Percentiles rank a stretch among this genome's conserved stretches.
phyloP scores from a whole-genome alignment of 139 green algal genomes.

The Auxenochlorella pyrenoidosa region DNA sequence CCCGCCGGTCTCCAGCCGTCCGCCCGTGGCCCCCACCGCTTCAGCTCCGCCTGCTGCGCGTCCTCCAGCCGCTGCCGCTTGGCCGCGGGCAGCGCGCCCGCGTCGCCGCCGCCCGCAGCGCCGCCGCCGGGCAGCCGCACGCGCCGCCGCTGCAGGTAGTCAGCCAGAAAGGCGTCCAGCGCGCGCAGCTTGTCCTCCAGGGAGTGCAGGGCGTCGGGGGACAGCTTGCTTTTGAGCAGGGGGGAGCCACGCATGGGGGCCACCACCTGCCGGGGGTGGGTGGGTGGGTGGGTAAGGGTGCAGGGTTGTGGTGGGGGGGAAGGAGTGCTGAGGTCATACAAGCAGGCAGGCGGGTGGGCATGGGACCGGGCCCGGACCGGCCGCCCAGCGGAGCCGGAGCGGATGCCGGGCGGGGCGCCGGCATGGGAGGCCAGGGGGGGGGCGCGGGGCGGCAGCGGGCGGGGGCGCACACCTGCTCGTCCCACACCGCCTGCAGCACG shows the following conservation, averaged over 20 bases:
- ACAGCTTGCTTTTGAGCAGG: slow-evolving; percentile 6
- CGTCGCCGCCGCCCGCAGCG: background rate
- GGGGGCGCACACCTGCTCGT: slow-evolving; percentile 55
- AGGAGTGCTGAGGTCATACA: background rate
- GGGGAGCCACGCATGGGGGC: slow-evolving; percentile 1
- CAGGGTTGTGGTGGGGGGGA: background rate
- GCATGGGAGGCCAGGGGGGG: too few species aligned
- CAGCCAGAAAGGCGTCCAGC: slow-evolving; percentile 68
- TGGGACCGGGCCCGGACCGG: too few species aligned
- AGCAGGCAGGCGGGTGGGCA: background rate
- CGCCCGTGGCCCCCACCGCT: slow-evolving; percentile 59
- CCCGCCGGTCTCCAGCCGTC: too few species aligned
- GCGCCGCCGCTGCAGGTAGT: slow-evolving; percentile 45
- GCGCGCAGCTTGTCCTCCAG: slow-evolving; percentile 66
- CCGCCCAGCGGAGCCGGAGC: too few species aligned
- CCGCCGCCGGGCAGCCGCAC: background rate
- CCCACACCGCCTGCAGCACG: slow-evolving; percentile 83
- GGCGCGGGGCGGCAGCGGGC: background rate
- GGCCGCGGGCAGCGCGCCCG: slow-evolving; percentile 31
- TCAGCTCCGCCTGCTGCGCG: slow-evolving; percentile 71
- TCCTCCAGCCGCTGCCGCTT: slow-evolving; percentile 82
- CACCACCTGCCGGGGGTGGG: background rate
- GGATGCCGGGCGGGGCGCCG: too few species aligned
- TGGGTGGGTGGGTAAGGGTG: background rate
- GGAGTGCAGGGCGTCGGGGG: slow-evolving; percentile 38